Conservation (phyloP, 2,329 filamentous ascomycete genomes). For the Venturia nashicola region DNA sequence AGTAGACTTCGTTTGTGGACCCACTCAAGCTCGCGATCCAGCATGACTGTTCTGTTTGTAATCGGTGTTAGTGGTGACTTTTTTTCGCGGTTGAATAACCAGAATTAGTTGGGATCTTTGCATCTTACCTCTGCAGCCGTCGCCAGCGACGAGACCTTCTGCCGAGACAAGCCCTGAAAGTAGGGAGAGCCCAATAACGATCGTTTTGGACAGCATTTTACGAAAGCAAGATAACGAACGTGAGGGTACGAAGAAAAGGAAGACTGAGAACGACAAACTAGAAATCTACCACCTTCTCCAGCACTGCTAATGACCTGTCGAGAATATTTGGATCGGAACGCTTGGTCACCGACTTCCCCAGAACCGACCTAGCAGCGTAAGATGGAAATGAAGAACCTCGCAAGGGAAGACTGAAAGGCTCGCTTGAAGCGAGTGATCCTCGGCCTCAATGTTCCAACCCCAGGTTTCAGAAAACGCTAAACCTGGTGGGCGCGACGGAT, state of each 20-base stretch:
- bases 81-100: background rate
- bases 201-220: background rate
- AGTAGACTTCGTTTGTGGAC: background rate
- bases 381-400: background rate
- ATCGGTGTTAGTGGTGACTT: background rate
- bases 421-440: background rate
- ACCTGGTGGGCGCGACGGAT: no score
- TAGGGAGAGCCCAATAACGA: conserved; percentile 9
- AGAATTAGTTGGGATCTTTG: background rate
- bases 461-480: background rate
- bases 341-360: background rate
- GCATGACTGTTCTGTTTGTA: background rate
- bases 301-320: background rate
- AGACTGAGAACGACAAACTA: background rate
- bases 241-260: background rate
- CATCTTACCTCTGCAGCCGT: background rate
- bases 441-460: background rate
- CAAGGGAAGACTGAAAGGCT: background rate
- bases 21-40: background rate
- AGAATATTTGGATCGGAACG: background rate
- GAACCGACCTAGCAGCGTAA: background rate
- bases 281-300: no score
- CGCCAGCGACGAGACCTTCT: background rate
- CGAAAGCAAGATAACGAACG: background rate
- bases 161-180: background rate